phyloP scores from a whole-genome alignment of 2,329 filamentous ascomycete genomes.

The Fusarium nurragi region DNA sequence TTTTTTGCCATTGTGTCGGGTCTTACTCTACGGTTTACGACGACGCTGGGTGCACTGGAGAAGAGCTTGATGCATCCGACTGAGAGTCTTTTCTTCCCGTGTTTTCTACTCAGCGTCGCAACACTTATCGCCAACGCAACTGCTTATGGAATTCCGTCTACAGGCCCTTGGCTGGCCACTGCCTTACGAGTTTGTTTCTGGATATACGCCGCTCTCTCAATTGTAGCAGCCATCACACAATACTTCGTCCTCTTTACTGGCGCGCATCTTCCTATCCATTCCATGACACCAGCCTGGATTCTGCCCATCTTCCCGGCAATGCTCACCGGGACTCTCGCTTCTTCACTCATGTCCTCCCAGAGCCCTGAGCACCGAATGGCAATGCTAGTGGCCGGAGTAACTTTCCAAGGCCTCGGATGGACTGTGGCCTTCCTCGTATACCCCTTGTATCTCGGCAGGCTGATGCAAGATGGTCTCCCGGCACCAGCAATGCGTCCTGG shows the following conservation, averaged over 20 bases:
- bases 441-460: constrained; percentile 39
- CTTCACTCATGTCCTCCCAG: constrained; percentile 39
- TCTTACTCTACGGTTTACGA: constrained; percentile 66
- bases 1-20: constrained; percentile 60
- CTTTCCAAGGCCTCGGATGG: constrained; percentile 44
- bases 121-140: constrained; percentile 72
- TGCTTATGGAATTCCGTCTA: constrained; percentile 64
- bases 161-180: constrained; percentile 59
- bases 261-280: constrained; percentile 40
- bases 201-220: constrained; percentile 56
- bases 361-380: constrained; percentile 39
- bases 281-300: constrained; percentile 46
- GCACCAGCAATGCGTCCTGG: constrained; percentile 42
- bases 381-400: constrained; percentile 41
- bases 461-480: constrained; percentile 44
- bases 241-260: constrained; percentile 47
- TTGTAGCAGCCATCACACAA: constrained; percentile 38
- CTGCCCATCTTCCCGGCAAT: constrained; percentile 46
- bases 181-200: constrained; percentile 61
- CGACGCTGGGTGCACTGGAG: constrained; percentile 66
- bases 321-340: constrained; percentile 42
- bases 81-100: constrained; percentile 71
- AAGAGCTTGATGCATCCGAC: constrained; percentile 54
- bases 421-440: constrained; percentile 40
- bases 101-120: constrained; percentile 69